Conservation (phyloP, 306 rosid genomes). For the Quercus cerris region DNA sequence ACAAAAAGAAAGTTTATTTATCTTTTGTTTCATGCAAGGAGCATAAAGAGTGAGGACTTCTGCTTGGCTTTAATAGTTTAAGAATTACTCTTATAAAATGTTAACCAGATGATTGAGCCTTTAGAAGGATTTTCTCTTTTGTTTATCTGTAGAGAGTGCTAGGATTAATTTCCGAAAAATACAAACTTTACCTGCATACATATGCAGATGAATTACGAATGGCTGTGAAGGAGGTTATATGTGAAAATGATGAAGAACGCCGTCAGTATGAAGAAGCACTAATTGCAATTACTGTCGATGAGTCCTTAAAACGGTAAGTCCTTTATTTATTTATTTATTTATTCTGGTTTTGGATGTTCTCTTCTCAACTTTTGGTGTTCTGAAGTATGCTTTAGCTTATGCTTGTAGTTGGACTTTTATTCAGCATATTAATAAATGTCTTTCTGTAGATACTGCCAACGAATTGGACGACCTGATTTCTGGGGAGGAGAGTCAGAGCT, state of each 20-base stretch:
- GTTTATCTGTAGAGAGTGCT: background rate
- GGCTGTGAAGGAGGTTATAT: constrained; percentile 87
- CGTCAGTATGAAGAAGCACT: constrained; percentile 73
- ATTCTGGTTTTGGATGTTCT: background rate
- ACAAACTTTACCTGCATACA: background rate
- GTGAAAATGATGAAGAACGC: constrained; percentile 62
- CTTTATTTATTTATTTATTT: background rate
- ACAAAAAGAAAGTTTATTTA: background rate
- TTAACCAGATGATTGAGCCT: background rate
- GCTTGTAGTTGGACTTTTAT: background rate
- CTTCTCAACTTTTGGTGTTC: constrained; percentile 17
- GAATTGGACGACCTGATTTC: constrained; percentile 75
- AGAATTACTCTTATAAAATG: background rate
- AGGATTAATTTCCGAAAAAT: background rate
- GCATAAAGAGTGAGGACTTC: background rate
- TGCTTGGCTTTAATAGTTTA: constrained; percentile 10
- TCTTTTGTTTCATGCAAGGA: constrained; percentile 9
- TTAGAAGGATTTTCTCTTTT: background rate
- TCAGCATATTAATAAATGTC: constrained; percentile 12
- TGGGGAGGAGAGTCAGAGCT: constrained; percentile 99
- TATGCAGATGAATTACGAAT: constrained; percentile 75
- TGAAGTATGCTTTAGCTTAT: background rate
- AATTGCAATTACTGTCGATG: constrained; percentile 83
- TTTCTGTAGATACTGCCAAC: constrained; percentile 74
- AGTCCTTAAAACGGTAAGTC: constrained; percentile 70